Evolutionary conservation across 768 basidiomycete genomes (phyloP), one percentile per base, ranked within the genome.

Genomic region (Xanthoconium stramineum): DNA sequence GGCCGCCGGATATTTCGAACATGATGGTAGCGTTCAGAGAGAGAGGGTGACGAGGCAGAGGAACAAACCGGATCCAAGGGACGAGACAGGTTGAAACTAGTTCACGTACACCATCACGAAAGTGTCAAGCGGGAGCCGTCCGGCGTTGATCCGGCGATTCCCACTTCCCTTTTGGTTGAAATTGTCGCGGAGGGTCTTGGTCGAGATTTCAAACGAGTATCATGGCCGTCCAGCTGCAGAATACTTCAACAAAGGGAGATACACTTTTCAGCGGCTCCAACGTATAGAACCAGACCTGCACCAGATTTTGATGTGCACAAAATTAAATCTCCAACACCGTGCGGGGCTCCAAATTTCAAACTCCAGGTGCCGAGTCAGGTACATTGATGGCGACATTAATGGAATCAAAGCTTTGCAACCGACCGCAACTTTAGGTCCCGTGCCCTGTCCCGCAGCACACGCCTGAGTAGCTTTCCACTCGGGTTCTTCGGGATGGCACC

Each of bases 401-500:
- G 7, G 19, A 39, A 42, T 72, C 61, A 75, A 10, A 74, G 61
- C 48, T 69, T 75, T 40, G 69, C 64, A 42, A 51, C 61, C 2
- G 47, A 28, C 11, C 46, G 57, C 19, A n/a, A 13, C 30, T 30
- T 59, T 52, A 53, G 13, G 24, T 30, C 55, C 42, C 74, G 77
- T 2, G 82, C 84, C 57, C 73, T 65, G 20, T 83, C 83, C 36
- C 83, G 73, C 24, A 86, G 67, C 12, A 84, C 69, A 32, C 83
- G 79, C 45, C 82, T 68, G 33, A 85, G 76, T 45, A 85, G 76
- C 66, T 86, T 86, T n/a, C 87, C 86, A 24, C 83, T 84, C 3
- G 86, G 83, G 61, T 85, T 87, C 76, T 84, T 88, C 3, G 86
- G 87, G 39, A 88, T 80, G 2, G 65, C 70, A 43, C 85, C 80